Percentiles rank a stretch among this genome's conserved stretches.
Conservation (phyloP, 2,329 filamentous ascomycete species). For the Cryphonectria nitschkei region DNA sequence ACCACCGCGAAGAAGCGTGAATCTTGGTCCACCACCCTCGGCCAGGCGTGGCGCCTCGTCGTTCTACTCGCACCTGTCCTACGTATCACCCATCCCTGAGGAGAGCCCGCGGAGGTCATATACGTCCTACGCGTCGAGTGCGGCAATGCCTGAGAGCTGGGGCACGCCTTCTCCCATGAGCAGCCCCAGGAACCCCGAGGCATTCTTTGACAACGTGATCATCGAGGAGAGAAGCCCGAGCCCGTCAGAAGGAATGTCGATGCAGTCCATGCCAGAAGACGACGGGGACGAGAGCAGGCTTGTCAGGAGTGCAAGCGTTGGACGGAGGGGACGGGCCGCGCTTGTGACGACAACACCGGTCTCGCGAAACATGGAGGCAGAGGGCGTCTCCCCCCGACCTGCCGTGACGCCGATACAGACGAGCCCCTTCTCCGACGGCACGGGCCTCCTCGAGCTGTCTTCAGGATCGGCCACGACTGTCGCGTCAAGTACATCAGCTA, state of each 20-base stretch:
- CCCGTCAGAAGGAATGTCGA: conserved; percentile 18
- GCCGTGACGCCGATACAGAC: conserved; percentile 42
- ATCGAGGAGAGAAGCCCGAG: conserved; percentile 44
- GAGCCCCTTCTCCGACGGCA: conserved; percentile 48
- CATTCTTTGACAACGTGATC: conserved; percentile 54
- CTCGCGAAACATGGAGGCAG: conserved; percentile 1
- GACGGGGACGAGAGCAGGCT: conserved; percentile 59
- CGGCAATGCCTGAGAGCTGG: conserved; percentile 72
- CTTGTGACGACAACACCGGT: conserved; percentile 46
- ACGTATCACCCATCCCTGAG: conserved; percentile 76
- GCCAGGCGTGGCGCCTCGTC: conserved; percentile 64
- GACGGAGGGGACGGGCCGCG: conserved; percentile 62
- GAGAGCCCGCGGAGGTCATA: conserved; percentile 65
- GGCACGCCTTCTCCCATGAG: conserved; percentile 51
- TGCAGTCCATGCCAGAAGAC: conserved; percentile 47
- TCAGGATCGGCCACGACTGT: conserved; percentile 51
- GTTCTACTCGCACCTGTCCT: conserved; percentile 68
- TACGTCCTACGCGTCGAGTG: conserved; percentile 72
- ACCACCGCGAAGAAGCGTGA: conserved; percentile 52
- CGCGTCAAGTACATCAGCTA: conserved; percentile 37
- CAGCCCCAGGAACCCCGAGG: conserved; percentile 52
- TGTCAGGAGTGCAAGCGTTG: conserved; percentile 64
- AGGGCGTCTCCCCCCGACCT: conserved; percentile 38
- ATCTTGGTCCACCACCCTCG: conserved; percentile 63
- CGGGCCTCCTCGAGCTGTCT: conserved; percentile 51